A percentile compares a stretch with the other conserved stretches of the same genome.
Evolutionary conservation across 2,329 filamentous ascomycete genomes (phyloP).

Genomic region (Dothidotthia symphoricarpi): DNA sequence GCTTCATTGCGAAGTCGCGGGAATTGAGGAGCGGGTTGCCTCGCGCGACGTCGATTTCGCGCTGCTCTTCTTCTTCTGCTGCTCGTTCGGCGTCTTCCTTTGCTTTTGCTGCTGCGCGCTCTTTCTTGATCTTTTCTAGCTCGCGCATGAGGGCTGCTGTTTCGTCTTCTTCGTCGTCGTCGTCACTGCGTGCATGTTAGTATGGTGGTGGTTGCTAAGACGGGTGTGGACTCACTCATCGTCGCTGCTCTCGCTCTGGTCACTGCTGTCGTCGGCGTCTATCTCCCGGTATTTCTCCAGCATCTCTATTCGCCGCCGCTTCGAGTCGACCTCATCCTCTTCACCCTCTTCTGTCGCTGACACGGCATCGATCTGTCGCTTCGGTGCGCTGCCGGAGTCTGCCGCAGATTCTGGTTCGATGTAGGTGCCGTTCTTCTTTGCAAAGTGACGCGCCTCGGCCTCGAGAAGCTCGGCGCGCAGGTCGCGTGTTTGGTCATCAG

Average conservation of each 20-base stretch:
- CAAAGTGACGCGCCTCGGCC: conserved; percentile 83
- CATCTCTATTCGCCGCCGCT: conserved; percentile 70
- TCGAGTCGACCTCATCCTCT: conserved; percentile 71
- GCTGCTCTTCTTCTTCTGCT: conserved; percentile 77
- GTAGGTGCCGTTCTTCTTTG: conserved; percentile 71
- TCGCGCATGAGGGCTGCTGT: conserved; percentile 88
- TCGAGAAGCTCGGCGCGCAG: conserved; percentile 85
- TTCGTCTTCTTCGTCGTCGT: conserved; percentile 67
- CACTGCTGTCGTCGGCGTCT: conserved; percentile 70
- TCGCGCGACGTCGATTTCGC: conserved; percentile 83
- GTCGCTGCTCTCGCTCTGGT: conserved; percentile 55
- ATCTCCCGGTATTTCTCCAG: conserved; percentile 84
- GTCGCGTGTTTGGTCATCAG: conserved; percentile 69
- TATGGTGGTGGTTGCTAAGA: background rate
- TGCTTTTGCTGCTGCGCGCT: conserved; percentile 77
- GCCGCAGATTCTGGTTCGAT: conserved; percentile 49
- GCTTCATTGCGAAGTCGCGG: conserved; percentile 87
- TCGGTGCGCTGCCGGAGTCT: conserved; percentile 50
- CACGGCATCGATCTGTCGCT: conserved; percentile 63
- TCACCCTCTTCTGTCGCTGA: conserved; percentile 47
- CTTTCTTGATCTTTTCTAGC: conserved; percentile 87
- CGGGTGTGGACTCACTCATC: conserved; percentile 50
- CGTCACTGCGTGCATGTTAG: conserved; percentile 31
- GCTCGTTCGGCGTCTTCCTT: conserved; percentile 78
- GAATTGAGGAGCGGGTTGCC: conserved; percentile 89